phyloP scores from a whole-genome alignment of 345 rosid species.

The Gossypioides kirkii region DNA sequence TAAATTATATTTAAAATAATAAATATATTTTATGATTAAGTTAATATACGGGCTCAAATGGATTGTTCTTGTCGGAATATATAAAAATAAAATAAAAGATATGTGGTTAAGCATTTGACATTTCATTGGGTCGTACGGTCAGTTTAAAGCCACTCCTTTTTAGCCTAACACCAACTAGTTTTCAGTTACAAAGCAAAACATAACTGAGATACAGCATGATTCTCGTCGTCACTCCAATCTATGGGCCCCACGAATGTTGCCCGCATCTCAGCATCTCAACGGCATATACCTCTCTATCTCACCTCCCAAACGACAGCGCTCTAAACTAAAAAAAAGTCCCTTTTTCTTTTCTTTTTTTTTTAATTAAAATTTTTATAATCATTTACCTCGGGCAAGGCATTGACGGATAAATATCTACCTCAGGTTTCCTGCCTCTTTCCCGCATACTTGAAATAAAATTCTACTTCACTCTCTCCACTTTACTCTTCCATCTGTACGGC shows the following conservation, averaged over 20 bases:
- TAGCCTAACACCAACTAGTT: too few species aligned
- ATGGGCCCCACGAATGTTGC: not conserved
- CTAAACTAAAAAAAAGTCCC: not conserved
- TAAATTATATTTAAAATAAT: too few species aligned
- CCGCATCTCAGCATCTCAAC: constrained; percentile 16
- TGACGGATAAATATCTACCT: too few species aligned
- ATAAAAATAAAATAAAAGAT: not conserved
- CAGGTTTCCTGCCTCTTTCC: too few species aligned
- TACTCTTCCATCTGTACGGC: not conserved
- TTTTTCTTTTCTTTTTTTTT: not conserved
- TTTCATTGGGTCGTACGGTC: not conserved
- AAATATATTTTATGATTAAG: too few species aligned
- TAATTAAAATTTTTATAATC: not conserved
- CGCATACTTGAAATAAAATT: too few species aligned
- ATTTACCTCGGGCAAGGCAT: not conserved
- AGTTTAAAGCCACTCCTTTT: not conserved
- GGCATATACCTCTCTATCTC: not conserved
- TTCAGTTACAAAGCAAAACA: too few species aligned
- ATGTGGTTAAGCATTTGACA: not conserved
- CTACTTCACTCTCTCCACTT: not conserved
- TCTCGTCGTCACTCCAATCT: too few species aligned
- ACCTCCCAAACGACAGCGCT: not conserved
- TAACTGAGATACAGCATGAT: too few species aligned
- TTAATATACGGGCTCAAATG: too few species aligned
- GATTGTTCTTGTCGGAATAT: too few species aligned